Conservation (phyloP, 2,329 filamentous ascomycete species). For the Onygenales sp. region DNA sequence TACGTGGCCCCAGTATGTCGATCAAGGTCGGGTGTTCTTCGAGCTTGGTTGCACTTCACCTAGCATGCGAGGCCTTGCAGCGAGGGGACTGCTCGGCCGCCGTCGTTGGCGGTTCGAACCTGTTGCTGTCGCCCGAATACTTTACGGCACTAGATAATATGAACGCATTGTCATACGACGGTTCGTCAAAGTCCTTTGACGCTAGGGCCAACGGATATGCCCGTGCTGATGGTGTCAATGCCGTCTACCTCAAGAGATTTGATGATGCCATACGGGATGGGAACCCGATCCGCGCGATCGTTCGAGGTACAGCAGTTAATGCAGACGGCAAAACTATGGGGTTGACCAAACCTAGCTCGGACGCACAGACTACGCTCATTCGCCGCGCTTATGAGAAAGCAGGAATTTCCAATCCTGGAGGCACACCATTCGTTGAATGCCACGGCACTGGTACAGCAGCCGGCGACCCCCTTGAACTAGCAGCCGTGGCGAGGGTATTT, state of each 20-base stretch:
- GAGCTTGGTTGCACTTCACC: conserved; percentile 1
- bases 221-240: conserved; percentile 40
- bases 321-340: conserved; percentile 26
- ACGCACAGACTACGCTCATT: conserved; percentile 26
- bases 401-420: conserved; percentile 20
- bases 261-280: conserved; percentile 38
- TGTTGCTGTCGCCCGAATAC: neutral
- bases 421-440: conserved; percentile 28
- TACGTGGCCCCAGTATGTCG: neutral
- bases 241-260: conserved; percentile 39
- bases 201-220: conserved; percentile 43
- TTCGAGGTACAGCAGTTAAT: conserved; percentile 14
- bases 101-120: neutral
- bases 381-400: conserved; percentile 13
- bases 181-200: conserved; percentile 41
- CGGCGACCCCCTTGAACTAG: conserved; percentile 18
- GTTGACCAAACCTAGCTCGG: conserved; percentile 28
- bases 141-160: neutral
- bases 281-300: conserved; percentile 35
- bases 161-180: conserved; percentile 20
- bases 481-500: conserved; percentile 11
- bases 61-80: neutral
- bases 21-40: conserved; percentile 2
- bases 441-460: conserved; percentile 32
- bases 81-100: neutral